phyloP scores from a whole-genome alignment of 1,284 basidiomycete genomes.

The Ustilago xerochloae region DNA sequence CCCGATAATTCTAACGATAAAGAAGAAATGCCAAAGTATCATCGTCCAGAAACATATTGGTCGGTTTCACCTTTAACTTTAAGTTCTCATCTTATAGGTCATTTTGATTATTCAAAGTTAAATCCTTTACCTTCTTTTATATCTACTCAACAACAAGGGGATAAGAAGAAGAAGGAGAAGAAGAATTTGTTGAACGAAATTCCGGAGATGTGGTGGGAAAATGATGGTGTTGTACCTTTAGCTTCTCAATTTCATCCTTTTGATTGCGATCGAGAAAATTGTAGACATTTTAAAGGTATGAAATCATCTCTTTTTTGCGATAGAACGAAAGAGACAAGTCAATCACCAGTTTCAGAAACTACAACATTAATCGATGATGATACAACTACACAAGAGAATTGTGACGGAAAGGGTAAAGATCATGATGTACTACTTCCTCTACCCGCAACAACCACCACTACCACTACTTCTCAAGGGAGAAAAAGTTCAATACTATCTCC shows the following conservation, averaged over 20 bases:
- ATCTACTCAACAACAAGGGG: neutral
- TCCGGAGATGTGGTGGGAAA: slow-evolving; percentile 36
- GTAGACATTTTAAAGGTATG: slow-evolving; percentile 35
- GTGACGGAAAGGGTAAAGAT: no score
- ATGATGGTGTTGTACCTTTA: slow-evolving; percentile 54
- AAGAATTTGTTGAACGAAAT: neutral
- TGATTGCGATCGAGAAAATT: slow-evolving; percentile 19
- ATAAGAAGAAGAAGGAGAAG: neutral
- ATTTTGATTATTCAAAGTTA: slow-evolving; percentile 33
- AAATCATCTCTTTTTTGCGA: slow-evolving; percentile 12
- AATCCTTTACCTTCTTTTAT: slow-evolving; percentile 14
- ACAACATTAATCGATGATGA: slow-evolving; percentile 11
- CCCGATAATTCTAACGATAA: neutral
- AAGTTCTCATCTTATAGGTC: slow-evolving; percentile 26
- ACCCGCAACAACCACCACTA: slow-evolving; percentile 9
- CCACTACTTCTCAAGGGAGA: neutral
- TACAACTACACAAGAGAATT: neutral
- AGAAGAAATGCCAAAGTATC: slow-evolving; percentile 4
- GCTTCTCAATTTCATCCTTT: slow-evolving; percentile 54
- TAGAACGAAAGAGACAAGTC: slow-evolving; percentile 3
- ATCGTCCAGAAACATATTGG: slow-evolving; percentile 30
- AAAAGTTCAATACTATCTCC: slow-evolving; percentile 11
- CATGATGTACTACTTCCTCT: slow-evolving; percentile 3
- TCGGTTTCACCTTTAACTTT: slow-evolving; percentile 34
- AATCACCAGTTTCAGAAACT: neutral